A percentile compares a stretch with the other conserved stretches of the same genome.
Conservation (phyloP, 768 basidiomycete genomes). For the Russula olivacea region DNA sequence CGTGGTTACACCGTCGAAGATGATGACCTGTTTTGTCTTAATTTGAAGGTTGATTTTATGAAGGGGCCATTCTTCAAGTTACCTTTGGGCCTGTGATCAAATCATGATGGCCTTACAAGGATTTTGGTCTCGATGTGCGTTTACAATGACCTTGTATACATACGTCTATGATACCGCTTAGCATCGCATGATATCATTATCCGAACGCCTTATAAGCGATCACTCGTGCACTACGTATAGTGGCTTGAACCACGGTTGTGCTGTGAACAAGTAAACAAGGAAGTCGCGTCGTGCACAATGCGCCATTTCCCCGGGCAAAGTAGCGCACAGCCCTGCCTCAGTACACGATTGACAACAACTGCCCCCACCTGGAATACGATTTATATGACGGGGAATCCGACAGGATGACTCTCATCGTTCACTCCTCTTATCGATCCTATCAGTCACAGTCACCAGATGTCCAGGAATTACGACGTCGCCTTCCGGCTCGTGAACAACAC, state of each 20-base stretch:
- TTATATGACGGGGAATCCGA: slow-evolving; percentile 6
- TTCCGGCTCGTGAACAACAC: slow-evolving; percentile 50
- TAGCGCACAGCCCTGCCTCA: slow-evolving; percentile 17
- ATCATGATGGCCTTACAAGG: not conserved
- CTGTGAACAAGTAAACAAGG: slow-evolving; percentile 1
- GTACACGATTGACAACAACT: slow-evolving; percentile 4
- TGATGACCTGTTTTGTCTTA: slow-evolving; percentile 71
- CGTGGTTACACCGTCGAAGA: slow-evolving; percentile 66
- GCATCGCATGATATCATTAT: not conserved
- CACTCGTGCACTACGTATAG: not conserved
- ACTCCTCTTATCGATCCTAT: not conserved
- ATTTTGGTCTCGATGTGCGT: slow-evolving; percentile 5
- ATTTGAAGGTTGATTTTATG: slow-evolving; percentile 76
- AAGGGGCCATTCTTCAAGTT: slow-evolving; percentile 31
- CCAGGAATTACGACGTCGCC: slow-evolving; percentile 45
- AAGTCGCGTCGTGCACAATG: not conserved
- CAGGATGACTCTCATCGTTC: not conserved
- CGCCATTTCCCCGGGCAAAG: slow-evolving; percentile 19
- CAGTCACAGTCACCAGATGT: not conserved
- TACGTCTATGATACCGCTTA: slow-evolving; percentile 6
- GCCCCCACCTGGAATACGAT: not conserved
- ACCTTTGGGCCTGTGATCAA: slow-evolving; percentile 30
- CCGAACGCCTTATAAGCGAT: not conserved
- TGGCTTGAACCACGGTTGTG: not conserved
- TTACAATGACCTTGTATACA: slow-evolving; percentile 9